These are phyloP conservation scores for Cadophora sp. DNA, from an alignment of 2,329 filamentous ascomycete species.

Conservation along the genomic window DNA sequence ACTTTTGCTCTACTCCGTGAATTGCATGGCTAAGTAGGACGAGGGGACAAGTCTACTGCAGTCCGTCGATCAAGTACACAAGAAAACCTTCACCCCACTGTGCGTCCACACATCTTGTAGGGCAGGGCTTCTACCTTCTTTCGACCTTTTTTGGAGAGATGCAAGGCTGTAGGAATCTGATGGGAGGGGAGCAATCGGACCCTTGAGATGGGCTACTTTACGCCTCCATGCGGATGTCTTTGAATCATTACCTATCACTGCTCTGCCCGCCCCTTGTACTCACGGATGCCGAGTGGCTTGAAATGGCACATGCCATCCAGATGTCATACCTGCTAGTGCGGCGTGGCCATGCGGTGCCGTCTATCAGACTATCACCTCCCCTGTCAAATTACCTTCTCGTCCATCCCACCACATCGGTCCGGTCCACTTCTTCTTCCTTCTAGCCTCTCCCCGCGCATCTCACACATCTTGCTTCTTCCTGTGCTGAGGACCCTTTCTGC, in stretches of 20 bases:
- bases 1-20: constrained; percentile 5
- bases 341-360: constrained; percentile 29
- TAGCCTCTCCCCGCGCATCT: constrained; percentile 21
- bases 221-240: constrained; percentile 23
- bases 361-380: constrained; percentile 17
- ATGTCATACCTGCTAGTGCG: constrained; percentile 28
- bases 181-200: neutral
- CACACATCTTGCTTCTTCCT: constrained; percentile 3
- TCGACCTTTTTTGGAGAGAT: neutral
- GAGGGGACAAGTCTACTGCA: constrained; percentile 22
- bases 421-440: constrained; percentile 19
- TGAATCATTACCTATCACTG: constrained; percentile 20
- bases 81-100: constrained; percentile 9
- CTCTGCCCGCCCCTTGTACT: constrained; percentile 17
- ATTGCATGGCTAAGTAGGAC: constrained; percentile 17
- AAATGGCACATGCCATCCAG: constrained; percentile 36
- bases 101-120: constrained; percentile 15
- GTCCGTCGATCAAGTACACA: constrained; percentile 23
- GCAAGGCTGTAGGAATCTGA: constrained; percentile 7
- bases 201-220: constrained; percentile 17
- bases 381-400: constrained; percentile 14
- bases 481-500: constrained; percentile 4
- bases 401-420: constrained; percentile 31
- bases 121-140: constrained; percentile 9
- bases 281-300: constrained; percentile 30